Percentiles rank a stretch among this genome's conserved stretches.
phyloP scores from a whole-genome alignment of 176 grass and related monocot genomes.

The Eleusine indica region DNA sequence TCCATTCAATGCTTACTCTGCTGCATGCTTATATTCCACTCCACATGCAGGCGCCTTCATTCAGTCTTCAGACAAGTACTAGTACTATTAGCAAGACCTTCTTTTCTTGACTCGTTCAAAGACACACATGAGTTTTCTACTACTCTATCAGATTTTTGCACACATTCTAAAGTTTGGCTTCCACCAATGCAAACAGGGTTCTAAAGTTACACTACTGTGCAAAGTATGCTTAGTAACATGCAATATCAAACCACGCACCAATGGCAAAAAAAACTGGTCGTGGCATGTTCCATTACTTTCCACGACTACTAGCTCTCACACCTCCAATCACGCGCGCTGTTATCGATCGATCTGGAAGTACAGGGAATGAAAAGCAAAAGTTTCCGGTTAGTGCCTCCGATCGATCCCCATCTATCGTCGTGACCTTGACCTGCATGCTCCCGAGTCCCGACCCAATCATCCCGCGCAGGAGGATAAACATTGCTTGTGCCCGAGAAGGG shows the following conservation, averaged over 20 bases:
- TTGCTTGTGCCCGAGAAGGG: background rate
- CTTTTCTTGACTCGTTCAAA: constrained; percentile 13
- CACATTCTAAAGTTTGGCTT: background rate
- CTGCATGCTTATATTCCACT: constrained; percentile 32
- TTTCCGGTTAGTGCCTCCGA: background rate
- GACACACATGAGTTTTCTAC: background rate
- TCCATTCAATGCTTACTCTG: background rate
- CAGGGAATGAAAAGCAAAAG: constrained; percentile 24
- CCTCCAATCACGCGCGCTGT: background rate
- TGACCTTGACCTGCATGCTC: background rate
- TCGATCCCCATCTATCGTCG: background rate
- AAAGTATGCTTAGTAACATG: constrained; percentile 21
- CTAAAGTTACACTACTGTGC: background rate
- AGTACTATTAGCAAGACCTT: background rate
- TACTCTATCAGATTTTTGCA: constrained; percentile 8
- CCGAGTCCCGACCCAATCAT: constrained; percentile 25
- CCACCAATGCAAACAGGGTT: background rate
- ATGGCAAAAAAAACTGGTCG: background rate
- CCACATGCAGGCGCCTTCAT: constrained; percentile 1
- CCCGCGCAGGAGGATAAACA: background rate
- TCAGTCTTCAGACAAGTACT: background rate
- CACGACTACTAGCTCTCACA: too few relatives aligned
- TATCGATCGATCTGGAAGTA: background rate
- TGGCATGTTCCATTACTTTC: background rate
- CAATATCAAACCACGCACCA: background rate